Percentiles rank a stretch among this genome's conserved stretches.
These are phyloP conservation scores for Starmerella tilneyi DNA, from an alignment of 805 yeast species.

Conservation along the genomic window DNA sequence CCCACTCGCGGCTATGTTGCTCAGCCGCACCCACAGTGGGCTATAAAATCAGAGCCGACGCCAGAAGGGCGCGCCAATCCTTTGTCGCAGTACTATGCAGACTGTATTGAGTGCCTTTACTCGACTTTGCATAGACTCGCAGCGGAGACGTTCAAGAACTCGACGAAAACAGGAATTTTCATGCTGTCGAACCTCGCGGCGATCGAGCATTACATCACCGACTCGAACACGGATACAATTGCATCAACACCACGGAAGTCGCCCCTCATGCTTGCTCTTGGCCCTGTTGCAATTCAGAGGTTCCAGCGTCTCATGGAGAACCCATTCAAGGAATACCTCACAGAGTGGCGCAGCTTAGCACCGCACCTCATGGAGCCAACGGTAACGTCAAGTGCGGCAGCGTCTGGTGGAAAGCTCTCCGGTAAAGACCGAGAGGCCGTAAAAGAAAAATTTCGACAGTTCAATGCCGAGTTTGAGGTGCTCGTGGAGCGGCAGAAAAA, in stretches of 20 bases:
- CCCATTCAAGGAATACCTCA: constrained; percentile 50
- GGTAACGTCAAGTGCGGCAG: constrained; percentile 41
- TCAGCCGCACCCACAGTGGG: constrained; percentile 46
- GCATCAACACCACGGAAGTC: constrained; percentile 29
- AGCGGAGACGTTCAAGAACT: constrained; percentile 37
- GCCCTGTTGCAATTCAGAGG: constrained; percentile 20
- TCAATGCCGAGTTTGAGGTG: constrained; percentile 75
- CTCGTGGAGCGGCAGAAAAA: constrained; percentile 55
- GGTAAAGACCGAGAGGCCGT: constrained; percentile 66
- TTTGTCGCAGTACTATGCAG: constrained; percentile 49
- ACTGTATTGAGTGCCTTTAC: constrained; percentile 64
- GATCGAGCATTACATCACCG: constrained; percentile 22
- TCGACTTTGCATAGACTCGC: constrained; percentile 46
- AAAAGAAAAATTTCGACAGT: constrained; percentile 73
- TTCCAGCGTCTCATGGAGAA: constrained; percentile 51
- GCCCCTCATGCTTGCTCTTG: constrained; percentile 34
- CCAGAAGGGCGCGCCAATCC: constrained; percentile 38
- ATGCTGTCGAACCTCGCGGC: constrained; percentile 32
- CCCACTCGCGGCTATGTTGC: constrained; percentile 63
- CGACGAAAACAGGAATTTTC: constrained; percentile 33
- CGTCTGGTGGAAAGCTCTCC: constrained; percentile 33
- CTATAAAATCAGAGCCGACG: constrained; percentile 36
- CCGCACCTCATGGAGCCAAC: constrained; percentile 71
- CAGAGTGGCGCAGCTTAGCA: constrained; percentile 68
- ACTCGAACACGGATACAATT: constrained; percentile 14